Evolutionary conservation across 2,329 filamentous ascomycete species (phyloP), one percentile per base, ranked within the genome.

Genomic region (Pseudocercospora fuligena): DNA sequence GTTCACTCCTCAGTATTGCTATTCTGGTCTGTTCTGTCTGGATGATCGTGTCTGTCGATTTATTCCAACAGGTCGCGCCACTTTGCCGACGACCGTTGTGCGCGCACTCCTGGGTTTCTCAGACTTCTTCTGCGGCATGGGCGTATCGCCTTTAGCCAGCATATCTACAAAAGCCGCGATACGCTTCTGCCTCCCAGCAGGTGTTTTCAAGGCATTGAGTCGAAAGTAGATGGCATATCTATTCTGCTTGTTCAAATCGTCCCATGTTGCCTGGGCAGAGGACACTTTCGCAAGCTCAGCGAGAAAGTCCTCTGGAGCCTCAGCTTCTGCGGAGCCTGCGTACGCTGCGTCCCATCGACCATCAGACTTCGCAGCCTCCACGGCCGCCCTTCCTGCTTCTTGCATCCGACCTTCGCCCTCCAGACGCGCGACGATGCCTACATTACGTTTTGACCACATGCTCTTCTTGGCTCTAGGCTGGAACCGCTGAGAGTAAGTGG

Each of bases 271-370:
- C 16, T 78, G 77, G 0, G 81, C 82, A 16, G 69, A 69, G 0
- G 74, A 68, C n/a, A 79, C 78, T 5, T 21, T 73, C 1, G 76
- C 74, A 56, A 88, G 68, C 11, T 81, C 83, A 0, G 53, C 73
- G 46, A 79, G 76, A 60, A 89, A 83, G 68, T 88, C 86, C 0
- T 76, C 73, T 0, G 86, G 85, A 2, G 84, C 79, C 16, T 78
- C 73, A 2, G 84, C 84, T 14, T 75, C 79, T 59, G 82, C 82
- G 3, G 82, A 77, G 0, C 84, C 83, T 4, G 82, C 82, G 69
- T 89, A 89, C 1, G 87, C 87, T 27, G 80, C 79, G 1, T 83
- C 84, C 87, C 87, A 89, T 0, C 87, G 78, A 0, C 88, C 87
- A 70, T 89, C 86, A 0, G 77, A 79, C 74, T 84, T 86, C 0